Base-by-base conservation (phyloP, 2,329 filamentous ascomycete species). In the Emydomyces testavorans region DNA sequence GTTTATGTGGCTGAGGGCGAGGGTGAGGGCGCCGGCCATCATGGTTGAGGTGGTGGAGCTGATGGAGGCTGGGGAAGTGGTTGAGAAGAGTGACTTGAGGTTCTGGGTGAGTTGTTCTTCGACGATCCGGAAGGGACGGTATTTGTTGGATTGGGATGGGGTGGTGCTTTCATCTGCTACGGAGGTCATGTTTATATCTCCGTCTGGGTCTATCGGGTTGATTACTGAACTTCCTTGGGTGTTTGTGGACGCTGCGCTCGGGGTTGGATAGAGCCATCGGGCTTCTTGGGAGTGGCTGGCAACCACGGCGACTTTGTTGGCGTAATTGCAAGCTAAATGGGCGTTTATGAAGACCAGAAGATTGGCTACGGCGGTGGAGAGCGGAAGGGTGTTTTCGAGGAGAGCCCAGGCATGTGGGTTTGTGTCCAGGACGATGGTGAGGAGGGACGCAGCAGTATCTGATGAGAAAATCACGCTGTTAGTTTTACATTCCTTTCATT, bases 291-390 rank as follows among this genome's bases (percentile, higher is more conserved):
- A 82, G 63, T 98, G 92, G 6, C 87, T 87, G 28, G 90, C 92
- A 52, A 98, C 79, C 13, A 98, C 78, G 52, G 89, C 88, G 41
- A 96, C 85, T 64, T 90, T 85, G 68, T 96, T 96, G 47, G 85
- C 79, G 65, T 92, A 90, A 67, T 89, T 93, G 63, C 90, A 89
- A 56, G 92, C 88, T 26, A 98, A 77, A 63, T 98, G 93, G 48
- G 90, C 87, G 66, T 98, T 96, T 69, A 95, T 82, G 69, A 95
- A 96, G 71, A 98, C 83, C 60, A 96, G 82, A 54, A 96, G 77
- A 67, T 90, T 83, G 52, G 90, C 86, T 51, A 98, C 74, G 52
- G 87, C 87, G 60, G 83, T 82, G 42, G 85, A 85, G 52, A 98
- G 77, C 23, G 90, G 80, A 6, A 96, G 79, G 26, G 77, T 78